Percentiles rank a stretch among this genome's conserved stretches.
Conservation (phyloP, 495 filamentous ascomycete species). For the Aspergillus steynii region DNA sequence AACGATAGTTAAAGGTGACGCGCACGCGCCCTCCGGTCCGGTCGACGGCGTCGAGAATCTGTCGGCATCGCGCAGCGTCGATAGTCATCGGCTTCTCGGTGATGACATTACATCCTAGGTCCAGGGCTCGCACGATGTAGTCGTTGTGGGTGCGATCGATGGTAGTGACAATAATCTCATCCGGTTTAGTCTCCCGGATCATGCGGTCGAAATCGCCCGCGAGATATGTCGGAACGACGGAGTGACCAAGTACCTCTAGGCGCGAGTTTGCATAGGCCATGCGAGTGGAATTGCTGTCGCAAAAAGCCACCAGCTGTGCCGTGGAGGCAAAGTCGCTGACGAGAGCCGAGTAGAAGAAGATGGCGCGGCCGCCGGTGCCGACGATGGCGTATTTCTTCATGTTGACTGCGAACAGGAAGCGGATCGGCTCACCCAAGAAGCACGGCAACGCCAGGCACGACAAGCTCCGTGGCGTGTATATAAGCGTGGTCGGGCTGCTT, state of each 20-base stretch:
- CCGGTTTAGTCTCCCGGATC: slow-evolving; percentile 52
- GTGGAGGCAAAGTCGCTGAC: slow-evolving; percentile 46
- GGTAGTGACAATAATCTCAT: slow-evolving; percentile 58
- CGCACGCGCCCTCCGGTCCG: slow-evolving; percentile 26
- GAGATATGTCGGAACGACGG: slow-evolving; percentile 47
- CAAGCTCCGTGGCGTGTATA: neutral
- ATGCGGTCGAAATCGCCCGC: slow-evolving; percentile 55
- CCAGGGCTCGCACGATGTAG: slow-evolving; percentile 56
- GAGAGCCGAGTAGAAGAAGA: slow-evolving; percentile 58
- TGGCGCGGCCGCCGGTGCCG: slow-evolving; percentile 35
- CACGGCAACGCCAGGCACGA: neutral
- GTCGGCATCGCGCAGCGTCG: slow-evolving; percentile 52
- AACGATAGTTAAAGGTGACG: slow-evolving; percentile 38
- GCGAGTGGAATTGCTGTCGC: slow-evolving; percentile 35
- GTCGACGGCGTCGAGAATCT: slow-evolving; percentile 39
- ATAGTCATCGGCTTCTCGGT: slow-evolving; percentile 64
- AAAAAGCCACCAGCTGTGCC: slow-evolving; percentile 49
- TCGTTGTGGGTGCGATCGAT: slow-evolving; percentile 59
- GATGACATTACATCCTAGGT: slow-evolving; percentile 56
- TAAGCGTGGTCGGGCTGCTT: neutral
- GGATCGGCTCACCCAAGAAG: neutral
- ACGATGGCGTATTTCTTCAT: slow-evolving; percentile 33
- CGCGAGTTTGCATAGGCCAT: slow-evolving; percentile 30
- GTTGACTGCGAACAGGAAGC: neutral
- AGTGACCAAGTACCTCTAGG: slow-evolving; percentile 21